Evolutionary conservation across 192 early-diverging fungal genomes (phyloP).

Genomic region (Umbelopsis isabellina): DNA sequence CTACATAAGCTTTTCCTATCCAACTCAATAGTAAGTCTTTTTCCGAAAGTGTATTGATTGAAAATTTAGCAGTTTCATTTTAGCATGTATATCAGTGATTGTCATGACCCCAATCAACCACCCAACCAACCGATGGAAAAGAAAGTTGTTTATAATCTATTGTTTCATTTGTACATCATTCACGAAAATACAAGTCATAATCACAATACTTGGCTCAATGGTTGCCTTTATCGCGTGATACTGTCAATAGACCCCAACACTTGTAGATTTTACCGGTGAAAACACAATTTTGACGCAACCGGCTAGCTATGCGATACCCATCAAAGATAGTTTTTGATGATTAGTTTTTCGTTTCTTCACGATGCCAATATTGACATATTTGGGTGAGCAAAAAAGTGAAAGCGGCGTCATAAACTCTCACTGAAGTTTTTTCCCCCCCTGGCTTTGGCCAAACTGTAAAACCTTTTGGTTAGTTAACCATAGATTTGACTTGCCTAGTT

Average conservation of each 20-base stretch:
- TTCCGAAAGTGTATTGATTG: too few species aligned
- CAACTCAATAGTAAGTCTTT: too few species aligned
- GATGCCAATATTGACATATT: slow-evolving; percentile 17
- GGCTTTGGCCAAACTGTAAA: neutral
- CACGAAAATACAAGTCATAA: slow-evolving; percentile 7
- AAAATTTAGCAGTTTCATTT: too few species aligned
- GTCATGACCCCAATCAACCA: neutral
- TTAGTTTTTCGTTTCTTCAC: neutral
- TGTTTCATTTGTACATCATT: slow-evolving; percentile 14
- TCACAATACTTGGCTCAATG: neutral
- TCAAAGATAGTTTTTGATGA: too few species aligned
- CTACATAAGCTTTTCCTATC: neutral
- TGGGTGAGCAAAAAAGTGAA: neutral
- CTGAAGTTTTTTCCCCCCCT: neutral
- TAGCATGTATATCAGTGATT: neutral
- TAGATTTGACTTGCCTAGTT: too few species aligned
- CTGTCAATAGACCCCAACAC: too few species aligned
- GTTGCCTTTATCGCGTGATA: slow-evolving; percentile 2
- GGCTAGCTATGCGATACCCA: too few species aligned
- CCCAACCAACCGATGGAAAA: too few species aligned
- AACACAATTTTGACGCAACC: too few species aligned
- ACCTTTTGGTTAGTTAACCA: too few species aligned
- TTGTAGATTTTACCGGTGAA: too few species aligned
- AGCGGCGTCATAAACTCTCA: too few species aligned
- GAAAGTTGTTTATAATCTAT: neutral